Base-by-base conservation (phyloP, 441 rosid species). In the Metrosideros polymorpha region DNA sequence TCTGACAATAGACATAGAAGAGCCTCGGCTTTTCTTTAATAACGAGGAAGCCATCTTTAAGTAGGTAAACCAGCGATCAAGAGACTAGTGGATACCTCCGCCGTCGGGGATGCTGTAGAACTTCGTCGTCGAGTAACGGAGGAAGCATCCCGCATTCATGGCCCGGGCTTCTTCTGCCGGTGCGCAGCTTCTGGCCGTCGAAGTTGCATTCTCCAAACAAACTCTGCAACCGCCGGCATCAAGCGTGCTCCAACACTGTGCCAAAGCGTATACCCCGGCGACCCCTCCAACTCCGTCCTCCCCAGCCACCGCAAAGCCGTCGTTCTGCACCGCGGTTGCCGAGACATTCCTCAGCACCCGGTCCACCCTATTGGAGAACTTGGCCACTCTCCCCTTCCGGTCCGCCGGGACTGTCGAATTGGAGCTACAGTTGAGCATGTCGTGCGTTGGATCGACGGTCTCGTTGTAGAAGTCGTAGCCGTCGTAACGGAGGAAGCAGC, bases 181-280 rank as follows among this genome's bases (percentile, higher is more conserved):
- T 24, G 79, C 88, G 86, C 98, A 95, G 42, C 63, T 85, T 84
- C 85, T 92, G 87, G 95, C 85, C 83, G 86, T 66, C 9, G 89
- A 82, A 6, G 91, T 88, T 14, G 96, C 96, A 53, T 22, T 86
- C 4, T 84, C 83, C 88, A 94, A 89, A 87, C 98, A 95, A 9
- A 88, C 85, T 61, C 90, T 84, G 85, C 98, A 95, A 2, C 90
- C 90, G 1, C 86, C 76, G 24, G 71, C 55, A 18, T 86, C 86
- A 43, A 93, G 89, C 8, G 93, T 92, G 12, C 90, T 84, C 95
- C 95, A 94, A 83, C 98, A 94, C 90, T 94, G 96, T 32, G 96
- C 95, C 91, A 94, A 57, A 7, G 93, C 95, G 39, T 92, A 94
- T 51, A 90, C 90, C 13, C 91, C 76, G 2, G 88, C 54, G n/a